Percentiles rank a stretch among this genome's conserved stretches.
These are phyloP conservation scores for Leccinum variicolor DNA, from an alignment of 768 basidiomycete genomes.

Conservation along the genomic window DNA sequence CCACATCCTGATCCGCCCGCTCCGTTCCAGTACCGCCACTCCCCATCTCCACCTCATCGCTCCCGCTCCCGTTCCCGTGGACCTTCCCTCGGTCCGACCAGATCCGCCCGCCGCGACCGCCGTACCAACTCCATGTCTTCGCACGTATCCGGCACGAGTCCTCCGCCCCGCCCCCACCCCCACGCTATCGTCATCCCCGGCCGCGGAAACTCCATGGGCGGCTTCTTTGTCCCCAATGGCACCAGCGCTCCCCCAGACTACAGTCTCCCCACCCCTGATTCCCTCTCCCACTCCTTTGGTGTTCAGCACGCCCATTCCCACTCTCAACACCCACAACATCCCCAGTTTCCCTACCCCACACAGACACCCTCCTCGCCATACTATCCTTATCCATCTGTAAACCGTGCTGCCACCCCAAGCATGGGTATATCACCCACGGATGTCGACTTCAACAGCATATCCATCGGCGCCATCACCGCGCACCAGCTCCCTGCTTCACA, in stretches of 20 bases:
- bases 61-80: conserved; percentile 43
- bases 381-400: conserved; percentile 19
- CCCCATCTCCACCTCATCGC: conserved; percentile 34
- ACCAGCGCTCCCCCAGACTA: conserved; percentile 33
- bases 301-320: conserved; percentile 33
- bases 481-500: conserved; percentile 21
- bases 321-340: conserved; percentile 18
- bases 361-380: conserved; percentile 30
- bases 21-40: conserved; percentile 23
- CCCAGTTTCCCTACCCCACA: conserved; percentile 25
- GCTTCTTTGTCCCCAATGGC: conserved; percentile 30
- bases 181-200: conserved; percentile 72
- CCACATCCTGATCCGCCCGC: conserved; percentile 37
- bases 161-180: conserved; percentile 46
- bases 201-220: conserved; percentile 29
- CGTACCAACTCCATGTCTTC: conserved; percentile 60
- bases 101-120: conserved; percentile 48
- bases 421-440: conserved; percentile 28
- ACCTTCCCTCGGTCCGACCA: conserved; percentile 46
- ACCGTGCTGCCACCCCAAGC: conserved; percentile 15
- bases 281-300: conserved; percentile 28
- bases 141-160: conserved; percentile 49
- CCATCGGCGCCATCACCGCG: conserved; percentile 15
- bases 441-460: conserved; percentile 20
- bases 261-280: conserved; percentile 44